phyloP scores from a whole-genome alignment of 371 early-diverging fungal species.

The Mucor piriformis region DNA sequence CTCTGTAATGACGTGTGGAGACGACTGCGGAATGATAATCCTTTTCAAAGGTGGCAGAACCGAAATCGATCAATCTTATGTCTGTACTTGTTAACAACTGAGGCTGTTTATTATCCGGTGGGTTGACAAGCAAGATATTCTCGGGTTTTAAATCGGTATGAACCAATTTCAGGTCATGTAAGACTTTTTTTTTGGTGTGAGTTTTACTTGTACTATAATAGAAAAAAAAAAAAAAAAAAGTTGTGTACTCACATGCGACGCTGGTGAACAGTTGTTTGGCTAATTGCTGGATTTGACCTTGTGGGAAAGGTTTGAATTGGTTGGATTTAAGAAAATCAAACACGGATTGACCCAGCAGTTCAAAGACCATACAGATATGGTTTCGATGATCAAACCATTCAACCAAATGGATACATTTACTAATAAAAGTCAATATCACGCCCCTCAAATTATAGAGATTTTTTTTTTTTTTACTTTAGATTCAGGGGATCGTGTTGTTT shows the following conservation, averaged over 20 bases:
- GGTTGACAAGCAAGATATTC: constrained; percentile 68
- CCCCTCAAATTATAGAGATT: too few relatives aligned
- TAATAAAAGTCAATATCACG: constrained; percentile 9
- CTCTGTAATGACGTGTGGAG: constrained; percentile 93
- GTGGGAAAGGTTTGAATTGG: constrained; percentile 83
- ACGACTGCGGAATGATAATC: constrained; percentile 92
- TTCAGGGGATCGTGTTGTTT: constrained; percentile 76
- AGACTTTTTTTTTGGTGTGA: constrained; percentile 36
- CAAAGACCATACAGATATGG: constrained; percentile 97
- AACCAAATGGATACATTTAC: constrained; percentile 76
- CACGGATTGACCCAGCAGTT: constrained; percentile 80
- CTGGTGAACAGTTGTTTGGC: constrained; percentile 76
- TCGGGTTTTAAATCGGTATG: constrained; percentile 97
- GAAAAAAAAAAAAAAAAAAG: neutral
- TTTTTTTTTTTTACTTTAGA: constrained; percentile 42
- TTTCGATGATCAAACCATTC: constrained; percentile 83
- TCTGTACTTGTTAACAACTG: constrained; percentile 64
- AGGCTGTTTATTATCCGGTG: constrained; percentile 18
- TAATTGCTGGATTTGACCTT: constrained; percentile 79
- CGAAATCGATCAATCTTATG: constrained; percentile 93
- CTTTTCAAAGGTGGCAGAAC: constrained; percentile 89
- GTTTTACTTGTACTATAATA: neutral
- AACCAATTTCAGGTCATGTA: constrained; percentile 80
- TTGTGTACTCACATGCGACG: constrained; percentile 71
- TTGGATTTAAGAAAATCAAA: constrained; percentile 94